Evolutionary conservation across 768 basidiomycete species (phyloP), one percentile per base, ranked within the genome.

Genomic region (Boletus edulis): DNA sequence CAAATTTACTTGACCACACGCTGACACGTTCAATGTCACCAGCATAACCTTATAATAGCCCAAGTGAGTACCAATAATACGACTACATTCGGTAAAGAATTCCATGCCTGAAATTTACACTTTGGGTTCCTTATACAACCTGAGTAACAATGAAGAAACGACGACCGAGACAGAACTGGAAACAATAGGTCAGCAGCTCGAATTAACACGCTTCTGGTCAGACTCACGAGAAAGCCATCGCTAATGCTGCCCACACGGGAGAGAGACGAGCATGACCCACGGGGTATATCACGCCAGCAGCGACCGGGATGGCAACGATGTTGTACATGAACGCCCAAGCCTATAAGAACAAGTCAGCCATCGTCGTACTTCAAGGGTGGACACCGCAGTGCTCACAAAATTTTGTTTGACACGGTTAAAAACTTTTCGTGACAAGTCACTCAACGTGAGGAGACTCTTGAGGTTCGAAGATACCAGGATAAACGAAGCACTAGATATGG

Each of bases 201-300:
- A 32, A 35, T 27, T 20, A 10, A 45, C 49, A 51, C 8, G 40
- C 20, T 17, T 8, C 18, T 42, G 22, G 35, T 38, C 37, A 20
- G n/a, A 51, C 83, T 74, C 62, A 86, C 83, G 85, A 86, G 49
- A 89, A 67, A 22, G 89, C 89, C 90, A 91, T 92, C 0, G 86
- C 83, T 10, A 91, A 70, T 0, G 89, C 87, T 12, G 86, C 84
- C 89, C 89, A 92, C 3, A 91, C 87, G 3, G 92, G 90, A 35
- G 76, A 76, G 50, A 85, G 82, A 55, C 87, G 76, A n/a, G 77
- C 76, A 56, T 83, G 83, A 12, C 81, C 77, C 17, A 79, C 77
- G 8, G 88, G 85, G 65, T 89, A 91, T 14, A 93, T 76, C 5
- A 81, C 86, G 0, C 91, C 91, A 1, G 89, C 90, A 3, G 91